phyloP scores from a whole-genome alignment of 306 rosid species.

The Cicer bijugum region DNA sequence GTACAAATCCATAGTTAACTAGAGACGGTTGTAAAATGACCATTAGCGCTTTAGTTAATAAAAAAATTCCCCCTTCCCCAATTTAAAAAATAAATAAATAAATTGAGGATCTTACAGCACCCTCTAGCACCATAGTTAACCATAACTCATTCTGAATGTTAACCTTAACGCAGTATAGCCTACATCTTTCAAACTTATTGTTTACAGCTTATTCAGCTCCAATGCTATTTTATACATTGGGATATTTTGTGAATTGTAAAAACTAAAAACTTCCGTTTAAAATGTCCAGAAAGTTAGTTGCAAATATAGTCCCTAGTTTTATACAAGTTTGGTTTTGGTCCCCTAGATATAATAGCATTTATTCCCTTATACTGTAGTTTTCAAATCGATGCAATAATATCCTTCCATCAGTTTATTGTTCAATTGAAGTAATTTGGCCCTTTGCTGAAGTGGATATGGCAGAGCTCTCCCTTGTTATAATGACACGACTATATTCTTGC shows the following conservation, averaged over 20 bases:
- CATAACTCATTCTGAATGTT: background rate
- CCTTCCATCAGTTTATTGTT: conserved; percentile 3
- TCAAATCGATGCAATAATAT: conserved; percentile 27
- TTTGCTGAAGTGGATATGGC: too few species aligned
- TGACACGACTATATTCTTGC: background rate
- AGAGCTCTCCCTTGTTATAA: background rate
- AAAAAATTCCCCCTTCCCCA: too few species aligned
- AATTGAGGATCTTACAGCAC: background rate
- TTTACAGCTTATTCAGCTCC: conserved; percentile 31
- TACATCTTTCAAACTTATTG: conserved; percentile 31
- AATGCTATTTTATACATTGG: background rate
- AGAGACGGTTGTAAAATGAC: too few species aligned
- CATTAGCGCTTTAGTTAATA: too few species aligned
- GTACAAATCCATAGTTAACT: too few species aligned
- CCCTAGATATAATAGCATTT: background rate
- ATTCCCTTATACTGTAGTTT: background rate
- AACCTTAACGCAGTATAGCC: background rate
- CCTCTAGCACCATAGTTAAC: conserved; percentile 32
- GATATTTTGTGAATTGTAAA: background rate
- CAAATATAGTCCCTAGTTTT: conserved; percentile 6
- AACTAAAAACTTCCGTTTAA: background rate
- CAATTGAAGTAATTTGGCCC: conserved; percentile 25
- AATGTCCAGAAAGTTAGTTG: background rate
- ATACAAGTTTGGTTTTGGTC: conserved; percentile 16
- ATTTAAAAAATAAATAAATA: too few species aligned